Evolutionary conservation across 2,329 filamentous ascomycete species (phyloP).

Genomic region (Nothomitra cinnamomea): DNA sequence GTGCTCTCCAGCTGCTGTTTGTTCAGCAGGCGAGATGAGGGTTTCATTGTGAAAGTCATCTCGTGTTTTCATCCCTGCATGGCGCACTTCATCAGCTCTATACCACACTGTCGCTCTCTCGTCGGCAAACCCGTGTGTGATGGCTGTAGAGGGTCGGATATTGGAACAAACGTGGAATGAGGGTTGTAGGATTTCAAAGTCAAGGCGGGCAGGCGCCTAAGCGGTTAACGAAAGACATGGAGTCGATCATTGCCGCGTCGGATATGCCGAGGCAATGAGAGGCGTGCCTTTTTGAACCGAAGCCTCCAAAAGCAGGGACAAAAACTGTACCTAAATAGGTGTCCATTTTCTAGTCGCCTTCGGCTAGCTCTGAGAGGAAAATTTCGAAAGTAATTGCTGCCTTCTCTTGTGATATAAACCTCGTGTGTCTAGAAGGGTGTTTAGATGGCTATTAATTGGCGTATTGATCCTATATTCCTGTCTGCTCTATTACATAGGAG

Average conservation of each 20-base stretch:
- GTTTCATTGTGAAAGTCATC: neutral
- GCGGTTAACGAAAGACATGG: neutral
- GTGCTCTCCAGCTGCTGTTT: neutral
- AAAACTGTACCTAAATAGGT: no score
- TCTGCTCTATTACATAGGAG: no score
- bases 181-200: neutral
- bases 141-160: neutral
- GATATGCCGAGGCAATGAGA: neutral
- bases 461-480: no score
- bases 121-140: neutral
- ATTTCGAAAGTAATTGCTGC: no score
- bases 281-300: neutral
- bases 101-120: neutral
- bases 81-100: neutral
- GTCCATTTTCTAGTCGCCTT: no score
- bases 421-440: no score
- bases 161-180: neutral
- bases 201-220: neutral
- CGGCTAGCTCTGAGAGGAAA: no score
- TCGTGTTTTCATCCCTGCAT: slow-evolving; percentile 1
- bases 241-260: neutral
- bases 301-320: neutral
- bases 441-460: no score
- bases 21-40: neutral
- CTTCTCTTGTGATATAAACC: no score